Conservation (phyloP, 208 protist species). For the Trypanosoma brucei region DNA sequence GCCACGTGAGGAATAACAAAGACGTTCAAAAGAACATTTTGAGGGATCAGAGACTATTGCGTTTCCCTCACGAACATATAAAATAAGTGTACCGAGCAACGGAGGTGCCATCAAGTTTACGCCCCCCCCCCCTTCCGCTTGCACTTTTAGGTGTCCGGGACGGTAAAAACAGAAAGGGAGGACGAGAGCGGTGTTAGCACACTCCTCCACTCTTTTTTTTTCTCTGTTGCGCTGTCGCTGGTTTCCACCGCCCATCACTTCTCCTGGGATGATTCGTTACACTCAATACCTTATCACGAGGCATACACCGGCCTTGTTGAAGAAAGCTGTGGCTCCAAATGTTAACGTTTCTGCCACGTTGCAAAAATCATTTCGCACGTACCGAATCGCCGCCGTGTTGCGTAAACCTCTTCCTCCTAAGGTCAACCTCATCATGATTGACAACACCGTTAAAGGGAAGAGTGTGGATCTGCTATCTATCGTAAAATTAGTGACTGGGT, state of each 20-base stretch:
- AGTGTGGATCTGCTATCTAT: conserved; percentile 8
- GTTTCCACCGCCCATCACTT: background rate
- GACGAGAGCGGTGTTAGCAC: too few species aligned
- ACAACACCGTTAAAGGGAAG: conserved; percentile 4
- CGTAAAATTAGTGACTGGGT: conserved; percentile 6
- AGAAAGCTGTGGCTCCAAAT: background rate
- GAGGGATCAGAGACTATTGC: too few species aligned
- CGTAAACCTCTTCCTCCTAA: conserved; percentile 16
- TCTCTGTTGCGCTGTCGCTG: too few species aligned
- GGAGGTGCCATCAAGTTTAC: too few species aligned
- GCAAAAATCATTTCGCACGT: conserved; percentile 11
- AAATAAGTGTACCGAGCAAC: too few species aligned
- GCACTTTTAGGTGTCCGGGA: too few species aligned
- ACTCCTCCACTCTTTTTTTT: too few species aligned
- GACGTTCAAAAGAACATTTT: too few species aligned
- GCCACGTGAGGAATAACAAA: too few species aligned
- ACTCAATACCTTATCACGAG: conserved; percentile 1
- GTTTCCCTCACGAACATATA: too few species aligned
- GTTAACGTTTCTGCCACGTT: background rate
- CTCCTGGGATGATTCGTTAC: conserved; percentile 5
- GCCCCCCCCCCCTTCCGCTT: too few species aligned
- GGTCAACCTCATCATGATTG: conserved; percentile 18
- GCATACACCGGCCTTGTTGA: conserved; percentile 1
- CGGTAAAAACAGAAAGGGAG: too few species aligned
- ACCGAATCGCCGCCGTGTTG: conserved; percentile 6